Evolutionary conservation across 2,329 filamentous ascomycete species (phyloP).

Genomic region (Fonsecaea erecta): DNA sequence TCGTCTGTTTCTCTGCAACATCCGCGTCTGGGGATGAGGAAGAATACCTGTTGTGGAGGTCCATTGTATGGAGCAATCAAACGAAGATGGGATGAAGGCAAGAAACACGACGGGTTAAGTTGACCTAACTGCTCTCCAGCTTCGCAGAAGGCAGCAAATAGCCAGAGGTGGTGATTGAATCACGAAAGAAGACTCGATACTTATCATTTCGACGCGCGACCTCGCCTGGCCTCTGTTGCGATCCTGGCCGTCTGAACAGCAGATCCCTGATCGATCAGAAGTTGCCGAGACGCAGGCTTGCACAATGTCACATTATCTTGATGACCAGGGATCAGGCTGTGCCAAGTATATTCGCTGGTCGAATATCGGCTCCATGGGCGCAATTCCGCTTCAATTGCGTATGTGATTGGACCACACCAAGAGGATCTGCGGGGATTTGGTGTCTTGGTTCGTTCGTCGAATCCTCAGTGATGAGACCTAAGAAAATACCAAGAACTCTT

Average conservation of each 20-base stretch:
- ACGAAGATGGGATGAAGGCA: not conserved
- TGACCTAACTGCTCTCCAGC: not conserved
- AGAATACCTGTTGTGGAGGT: constrained; percentile 13
- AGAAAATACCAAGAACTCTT: constrained; percentile 18
- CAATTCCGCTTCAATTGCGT: not conserved
- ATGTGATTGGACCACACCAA: constrained; percentile 7
- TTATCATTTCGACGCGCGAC: constrained; percentile 8
- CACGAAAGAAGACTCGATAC: not conserved
- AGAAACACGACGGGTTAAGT: not conserved
- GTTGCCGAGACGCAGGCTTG: constrained; percentile 4
- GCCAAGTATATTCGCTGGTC: constrained; percentile 15
- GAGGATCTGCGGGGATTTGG: constrained; percentile 2
- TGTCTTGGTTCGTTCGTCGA: not conserved
- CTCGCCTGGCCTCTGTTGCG: not conserved
- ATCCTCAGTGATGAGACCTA: constrained; percentile 5
- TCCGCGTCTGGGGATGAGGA: constrained; percentile 18
- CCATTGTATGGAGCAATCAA: constrained; percentile 5
- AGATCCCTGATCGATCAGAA: constrained; percentile 1
- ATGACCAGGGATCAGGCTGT: constrained; percentile 8
- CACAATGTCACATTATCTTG: constrained; percentile 19
- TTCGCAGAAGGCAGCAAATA: not conserved
- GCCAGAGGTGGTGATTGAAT: not conserved
- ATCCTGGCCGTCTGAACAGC: not conserved
- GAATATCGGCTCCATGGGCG: constrained; percentile 1
- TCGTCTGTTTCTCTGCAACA: constrained; percentile 14